Percentiles rank a stretch among this genome's conserved stretches.
Evolutionary conservation across 441 rosid species (phyloP).

Genomic region (Pelargonium myrrhifolium): DNA sequence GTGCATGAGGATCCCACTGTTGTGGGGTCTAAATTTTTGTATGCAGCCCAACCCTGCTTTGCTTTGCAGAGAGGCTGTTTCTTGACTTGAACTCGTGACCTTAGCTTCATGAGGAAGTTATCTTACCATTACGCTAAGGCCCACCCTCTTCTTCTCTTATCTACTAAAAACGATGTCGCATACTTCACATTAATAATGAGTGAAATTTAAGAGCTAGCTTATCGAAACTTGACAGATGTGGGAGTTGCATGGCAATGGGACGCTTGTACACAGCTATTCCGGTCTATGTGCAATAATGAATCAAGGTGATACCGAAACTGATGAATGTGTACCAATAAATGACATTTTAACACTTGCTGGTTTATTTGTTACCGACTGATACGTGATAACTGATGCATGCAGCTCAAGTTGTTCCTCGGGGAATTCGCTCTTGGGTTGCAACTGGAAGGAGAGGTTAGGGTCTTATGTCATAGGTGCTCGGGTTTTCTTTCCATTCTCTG

Average conservation of each 20-base stretch:
- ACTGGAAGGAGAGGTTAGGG: constrained; percentile 54
- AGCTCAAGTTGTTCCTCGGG: constrained; percentile 36
- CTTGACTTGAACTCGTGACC: too few species aligned
- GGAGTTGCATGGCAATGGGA: constrained; percentile 56
- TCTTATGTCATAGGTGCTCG: background rate
- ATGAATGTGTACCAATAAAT: background rate
- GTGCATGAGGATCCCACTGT: too few species aligned
- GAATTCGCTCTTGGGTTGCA: constrained; percentile 83
- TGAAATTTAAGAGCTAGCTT: too few species aligned
- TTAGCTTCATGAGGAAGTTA: too few species aligned
- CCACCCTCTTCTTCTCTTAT: too few species aligned
- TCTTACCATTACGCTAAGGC: too few species aligned
- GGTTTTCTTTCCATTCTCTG: background rate
- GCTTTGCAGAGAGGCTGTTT: too few species aligned
- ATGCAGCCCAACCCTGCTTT: too few species aligned
- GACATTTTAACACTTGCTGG: background rate
- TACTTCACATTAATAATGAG: too few species aligned
- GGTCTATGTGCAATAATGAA: constrained; percentile 66
- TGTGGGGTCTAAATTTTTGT: too few species aligned
- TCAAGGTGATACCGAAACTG: constrained; percentile 19
- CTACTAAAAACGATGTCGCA: too few species aligned
- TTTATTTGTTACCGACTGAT: constrained; percentile 3
- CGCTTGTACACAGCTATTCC: constrained; percentile 59
- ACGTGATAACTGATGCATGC: constrained; percentile 18
- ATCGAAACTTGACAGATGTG: constrained; percentile 48